Evolutionary conservation across 768 basidiomycete species (phyloP).

Genomic region (Hericium rajendrae): DNA sequence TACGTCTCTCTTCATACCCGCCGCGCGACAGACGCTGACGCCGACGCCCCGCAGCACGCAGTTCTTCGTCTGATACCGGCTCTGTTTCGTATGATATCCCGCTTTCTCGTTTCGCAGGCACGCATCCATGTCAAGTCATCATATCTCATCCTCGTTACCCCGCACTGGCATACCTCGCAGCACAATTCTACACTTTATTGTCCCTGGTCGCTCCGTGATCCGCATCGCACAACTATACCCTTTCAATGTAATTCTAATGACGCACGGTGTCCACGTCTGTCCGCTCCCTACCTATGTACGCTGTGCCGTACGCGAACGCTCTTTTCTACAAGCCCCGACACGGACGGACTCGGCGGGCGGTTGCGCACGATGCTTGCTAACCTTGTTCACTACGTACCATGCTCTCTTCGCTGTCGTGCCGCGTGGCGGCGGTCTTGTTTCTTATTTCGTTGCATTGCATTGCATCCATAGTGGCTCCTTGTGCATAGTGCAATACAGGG

Average conservation of each 20-base stretch:
- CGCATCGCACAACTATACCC: conserved; percentile 13
- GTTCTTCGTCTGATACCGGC: conserved; percentile 64
- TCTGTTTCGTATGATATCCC: conserved; percentile 16
- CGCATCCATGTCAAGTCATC: neutral
- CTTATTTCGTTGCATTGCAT: conserved; percentile 17
- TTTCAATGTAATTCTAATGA: conserved; percentile 18
- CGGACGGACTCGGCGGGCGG: conserved; percentile 11
- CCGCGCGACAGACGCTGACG: conserved; percentile 7
- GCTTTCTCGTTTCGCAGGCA: neutral
- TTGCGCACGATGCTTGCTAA: conserved; percentile 12
- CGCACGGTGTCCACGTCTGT: conserved; percentile 12
- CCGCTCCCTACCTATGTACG: conserved; percentile 10
- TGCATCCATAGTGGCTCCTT: conserved; percentile 11
- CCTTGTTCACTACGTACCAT: conserved; percentile 2
- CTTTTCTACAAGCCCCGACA: conserved; percentile 11
- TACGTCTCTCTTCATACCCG: conserved; percentile 31
- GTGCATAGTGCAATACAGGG: conserved; percentile 18
- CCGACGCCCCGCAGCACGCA: conserved; percentile 49
- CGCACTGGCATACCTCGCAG: conserved; percentile 4
- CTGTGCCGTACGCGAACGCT: conserved; percentile 15
- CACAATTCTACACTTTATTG: neutral
- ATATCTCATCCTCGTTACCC: neutral
- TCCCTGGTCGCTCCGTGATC: conserved; percentile 2
- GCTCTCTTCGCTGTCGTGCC: neutral
- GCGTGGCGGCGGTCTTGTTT: conserved; percentile 12